A percentile compares a stretch with the other conserved stretches of the same genome.
These are phyloP conservation scores for Chaetomidium leptoderma DNA, from an alignment of 495 filamentous ascomycete species.

Conservation along the genomic window DNA sequence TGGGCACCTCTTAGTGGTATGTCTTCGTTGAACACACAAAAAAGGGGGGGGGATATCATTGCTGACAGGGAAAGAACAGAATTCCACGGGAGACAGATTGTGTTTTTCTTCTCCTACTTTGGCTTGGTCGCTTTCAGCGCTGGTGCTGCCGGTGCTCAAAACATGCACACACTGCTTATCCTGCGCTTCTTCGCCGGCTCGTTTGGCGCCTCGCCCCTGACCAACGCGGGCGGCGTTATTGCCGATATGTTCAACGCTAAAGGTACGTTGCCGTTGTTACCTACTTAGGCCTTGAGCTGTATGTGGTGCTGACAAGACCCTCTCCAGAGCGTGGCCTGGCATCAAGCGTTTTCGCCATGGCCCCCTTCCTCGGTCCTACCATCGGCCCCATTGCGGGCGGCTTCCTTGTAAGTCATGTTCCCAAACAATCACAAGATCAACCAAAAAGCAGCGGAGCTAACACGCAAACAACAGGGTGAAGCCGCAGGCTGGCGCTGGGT, in stretches of 20 bases:
- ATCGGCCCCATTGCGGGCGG: conserved; percentile 57
- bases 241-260: conserved; percentile 65
- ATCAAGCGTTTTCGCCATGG: conserved; percentile 58
- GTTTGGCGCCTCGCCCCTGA: conserved; percentile 71
- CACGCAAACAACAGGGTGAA: conserved; percentile 15
- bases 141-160: conserved; percentile 57
- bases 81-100: conserved; percentile 66
- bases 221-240: conserved; percentile 70
- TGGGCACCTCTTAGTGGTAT: conserved; percentile 56
- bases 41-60: conserved; percentile 14
- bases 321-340: conserved; percentile 58
- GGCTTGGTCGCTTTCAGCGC: conserved; percentile 66
- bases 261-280: conserved; percentile 16
- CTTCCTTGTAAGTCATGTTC: conserved; percentile 52
- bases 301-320: neutral
- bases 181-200: conserved; percentile 74
- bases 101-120: conserved; percentile 62
- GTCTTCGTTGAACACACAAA: conserved; percentile 1
- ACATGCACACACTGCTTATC: conserved; percentile 62
- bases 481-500: conserved; percentile 62
- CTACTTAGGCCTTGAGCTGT: neutral
- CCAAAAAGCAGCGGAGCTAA: neutral
- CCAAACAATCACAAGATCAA: neutral
- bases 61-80: conserved; percentile 38
- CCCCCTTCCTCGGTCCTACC: conserved; percentile 67